Conservation (phyloP, 2,329 filamentous ascomycete species). For the Fusarium sp. region DNA sequence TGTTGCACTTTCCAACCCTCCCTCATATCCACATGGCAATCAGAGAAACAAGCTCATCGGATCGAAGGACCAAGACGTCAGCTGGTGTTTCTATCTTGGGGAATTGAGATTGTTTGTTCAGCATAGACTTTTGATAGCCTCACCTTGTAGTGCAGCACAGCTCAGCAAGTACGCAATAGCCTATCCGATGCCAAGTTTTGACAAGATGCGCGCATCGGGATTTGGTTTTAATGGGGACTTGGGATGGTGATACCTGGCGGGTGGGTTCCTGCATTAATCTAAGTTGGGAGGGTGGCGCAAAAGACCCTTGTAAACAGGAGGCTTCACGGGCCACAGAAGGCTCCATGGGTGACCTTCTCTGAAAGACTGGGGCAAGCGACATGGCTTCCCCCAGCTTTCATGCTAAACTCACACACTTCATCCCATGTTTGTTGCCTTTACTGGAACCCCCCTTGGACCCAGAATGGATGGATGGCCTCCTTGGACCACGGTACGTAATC, state of each 20-base stretch:
- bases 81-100: constrained; percentile 19
- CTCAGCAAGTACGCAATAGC: constrained; percentile 11
- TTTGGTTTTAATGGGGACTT: not conserved
- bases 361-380: constrained; percentile 37
- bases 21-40: constrained; percentile 24
- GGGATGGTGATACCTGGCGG: not conserved
- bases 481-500: constrained; percentile 43
- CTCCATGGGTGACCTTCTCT: constrained; percentile 33
- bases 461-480: constrained; percentile 33
- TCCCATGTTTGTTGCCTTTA: constrained; percentile 40
- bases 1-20: constrained; percentile 15
- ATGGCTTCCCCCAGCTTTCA: constrained; percentile 41
- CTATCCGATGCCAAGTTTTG: constrained; percentile 36
- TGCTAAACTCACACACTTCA: constrained; percentile 41
- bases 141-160: not conserved
- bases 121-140: constrained; percentile 17
- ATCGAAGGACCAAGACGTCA: constrained; percentile 18
- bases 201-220: constrained; percentile 20
- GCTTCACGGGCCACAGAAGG: constrained; percentile 34
- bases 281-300: constrained; percentile 23
- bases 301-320: constrained; percentile 8
- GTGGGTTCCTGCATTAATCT: constrained; percentile 47
- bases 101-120: constrained; percentile 23
- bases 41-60: constrained; percentile 23
- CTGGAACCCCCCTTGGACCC: constrained; percentile 41